These are phyloP conservation scores for Linum usitatissimum DNA, from an alignment of 345 rosid genomes.

Conservation along the genomic window DNA sequence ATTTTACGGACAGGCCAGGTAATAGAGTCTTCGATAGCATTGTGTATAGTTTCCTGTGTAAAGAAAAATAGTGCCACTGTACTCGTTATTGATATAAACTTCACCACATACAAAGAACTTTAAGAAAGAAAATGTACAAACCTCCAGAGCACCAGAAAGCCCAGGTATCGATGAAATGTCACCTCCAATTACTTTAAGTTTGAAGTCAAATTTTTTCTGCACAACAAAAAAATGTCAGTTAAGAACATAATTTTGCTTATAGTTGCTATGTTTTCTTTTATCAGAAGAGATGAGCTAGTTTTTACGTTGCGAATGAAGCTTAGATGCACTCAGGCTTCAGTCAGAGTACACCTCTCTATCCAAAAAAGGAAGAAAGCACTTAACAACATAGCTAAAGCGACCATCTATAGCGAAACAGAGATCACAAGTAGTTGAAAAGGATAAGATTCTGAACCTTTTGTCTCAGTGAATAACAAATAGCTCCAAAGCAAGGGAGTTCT, in stretches of 20 bases:
- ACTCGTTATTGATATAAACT: no score
- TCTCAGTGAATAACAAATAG: constrained; percentile 76
- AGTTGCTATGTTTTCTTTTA: no score
- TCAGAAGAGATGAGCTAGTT: no score
- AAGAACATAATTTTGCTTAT: not conserved
- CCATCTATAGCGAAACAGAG: not conserved
- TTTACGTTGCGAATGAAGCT: no score
- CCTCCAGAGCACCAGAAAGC: constrained; percentile 79
- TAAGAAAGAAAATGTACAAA: constrained; percentile 21
- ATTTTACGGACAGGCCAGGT: constrained; percentile 99
- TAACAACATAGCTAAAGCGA: no score
- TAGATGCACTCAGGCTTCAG: no score
- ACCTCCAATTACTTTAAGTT: constrained; percentile 83
- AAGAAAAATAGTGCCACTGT: not conserved
- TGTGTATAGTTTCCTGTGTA: constrained; percentile 70
- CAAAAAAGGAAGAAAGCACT: no score
- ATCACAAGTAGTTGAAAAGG: constrained; percentile 9
- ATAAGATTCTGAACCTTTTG: constrained; percentile 49
- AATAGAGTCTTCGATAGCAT: constrained; percentile 93
- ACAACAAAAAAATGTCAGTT: constrained; percentile 17
- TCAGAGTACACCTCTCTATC: no score
- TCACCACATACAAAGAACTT: not conserved
- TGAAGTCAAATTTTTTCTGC: constrained; percentile 95
- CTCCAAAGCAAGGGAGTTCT: constrained; percentile 98
- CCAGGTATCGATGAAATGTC: constrained; percentile 92